Evolutionary conservation across 1,139 yeast species (phyloP), one percentile per base, ranked within the genome.

Genomic region (Suhomyces choctaworum): DNA sequence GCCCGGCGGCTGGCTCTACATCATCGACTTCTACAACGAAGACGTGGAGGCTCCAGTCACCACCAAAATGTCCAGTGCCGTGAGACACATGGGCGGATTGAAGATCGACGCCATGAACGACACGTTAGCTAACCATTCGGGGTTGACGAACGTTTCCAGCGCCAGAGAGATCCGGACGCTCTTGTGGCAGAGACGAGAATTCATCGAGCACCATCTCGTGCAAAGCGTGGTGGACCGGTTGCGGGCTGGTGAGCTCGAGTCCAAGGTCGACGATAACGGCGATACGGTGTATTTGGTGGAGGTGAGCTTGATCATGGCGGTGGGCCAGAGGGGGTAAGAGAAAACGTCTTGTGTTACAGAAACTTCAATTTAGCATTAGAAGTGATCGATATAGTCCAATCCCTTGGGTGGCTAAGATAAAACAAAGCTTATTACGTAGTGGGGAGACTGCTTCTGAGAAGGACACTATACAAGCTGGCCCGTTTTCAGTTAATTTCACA

Each of bases 51-150:
- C 14, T 30, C 17, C 16, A 6, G 25, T 8, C 2, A 29, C 31
- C 16, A 23, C 14, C 9, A 19, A 15, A 13, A 27, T 25, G 21
- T n/a, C 29, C 26, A n/a, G 28, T 20, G 56, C 63, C 0, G 67
- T 62, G 2, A 54, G 56, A 31, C 69, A 64, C 43, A 63, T 61
- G 65, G 66, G 66, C 4, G 68, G 68, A 1, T 51, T 64, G 30
- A 60, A 56, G 29, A 47, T 53, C 13, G 51, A 50, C 7, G 44
- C 51, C 2, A 47, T 64, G 34, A 48, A 46, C 14, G 38, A 47
- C 7, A 59, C 64, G 2, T 45, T 64, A 25, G 40, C 44, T 2
- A 40, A 49, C 13, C 31, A 45, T 24, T 49, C 63, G 1, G 59
- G 60, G 0, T 51, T 65, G 26, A 35, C 22, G 6, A 44, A 58